Conservation (phyloP, 1,139 yeast genomes). For the Diutina siamensis region DNA sequence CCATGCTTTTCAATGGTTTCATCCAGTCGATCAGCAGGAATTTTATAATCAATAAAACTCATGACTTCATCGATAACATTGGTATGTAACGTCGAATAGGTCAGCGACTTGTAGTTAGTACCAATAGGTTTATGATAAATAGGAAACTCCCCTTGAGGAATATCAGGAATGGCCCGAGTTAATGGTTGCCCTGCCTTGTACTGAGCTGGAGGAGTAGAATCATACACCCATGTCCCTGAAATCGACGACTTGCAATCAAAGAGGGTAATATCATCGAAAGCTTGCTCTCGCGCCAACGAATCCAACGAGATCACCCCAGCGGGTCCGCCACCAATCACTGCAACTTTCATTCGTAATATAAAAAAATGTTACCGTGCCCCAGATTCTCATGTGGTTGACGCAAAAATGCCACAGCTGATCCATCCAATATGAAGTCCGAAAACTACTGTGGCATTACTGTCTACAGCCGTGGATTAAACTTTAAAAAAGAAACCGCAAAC, state of each 20-base stretch:
- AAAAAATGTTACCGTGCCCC: no score
- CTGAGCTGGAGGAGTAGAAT: background rate
- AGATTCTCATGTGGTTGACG: no score
- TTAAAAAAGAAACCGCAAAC: no score
- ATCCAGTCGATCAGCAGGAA: background rate
- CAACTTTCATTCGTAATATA: background rate
- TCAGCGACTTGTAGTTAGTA: background rate
- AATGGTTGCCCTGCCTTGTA: background rate
- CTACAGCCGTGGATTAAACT: no score
- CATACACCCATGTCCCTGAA: conserved; percentile 4
- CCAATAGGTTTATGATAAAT: background rate
- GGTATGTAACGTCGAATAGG: background rate
- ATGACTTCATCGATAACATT: conserved; percentile 2
- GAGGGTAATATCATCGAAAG: background rate
- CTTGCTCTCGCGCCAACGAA: background rate
- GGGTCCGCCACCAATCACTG: background rate
- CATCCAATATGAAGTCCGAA: no score
- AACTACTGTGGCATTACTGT: no score
- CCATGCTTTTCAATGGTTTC: background rate
- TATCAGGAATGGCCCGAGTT: background rate
- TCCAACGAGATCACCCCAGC: background rate
- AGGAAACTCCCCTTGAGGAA: background rate
- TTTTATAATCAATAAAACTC: background rate
- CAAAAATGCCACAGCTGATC: no score
- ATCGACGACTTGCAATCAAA: background rate